These are phyloP conservation scores for Aspergillus tanneri DNA, from an alignment of 2,329 filamentous ascomycete genomes.

Conservation along the genomic window DNA sequence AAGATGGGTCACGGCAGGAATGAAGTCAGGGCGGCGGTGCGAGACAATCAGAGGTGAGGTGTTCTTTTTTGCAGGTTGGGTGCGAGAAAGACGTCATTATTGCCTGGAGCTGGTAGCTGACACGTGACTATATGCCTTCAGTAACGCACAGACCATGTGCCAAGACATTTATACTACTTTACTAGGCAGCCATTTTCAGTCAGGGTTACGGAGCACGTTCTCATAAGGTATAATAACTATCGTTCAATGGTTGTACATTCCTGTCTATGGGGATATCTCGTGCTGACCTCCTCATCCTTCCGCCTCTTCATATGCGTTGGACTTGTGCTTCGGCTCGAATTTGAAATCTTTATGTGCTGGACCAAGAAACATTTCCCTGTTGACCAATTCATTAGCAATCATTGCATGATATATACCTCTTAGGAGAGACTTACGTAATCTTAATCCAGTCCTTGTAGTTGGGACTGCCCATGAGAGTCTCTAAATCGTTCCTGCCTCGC, in stretches of 20 bases:
- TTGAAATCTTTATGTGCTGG: constrained; percentile 86
- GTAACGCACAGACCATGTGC: not conserved
- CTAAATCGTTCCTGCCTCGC: constrained; percentile 80
- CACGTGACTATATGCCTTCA: constrained; percentile 16
- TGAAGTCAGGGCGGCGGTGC: constrained; percentile 5
- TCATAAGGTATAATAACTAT: too few relatives aligned
- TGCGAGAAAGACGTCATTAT: constrained; percentile 37
- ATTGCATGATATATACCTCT: constrained; percentile 7
- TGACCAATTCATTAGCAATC: constrained; percentile 11
- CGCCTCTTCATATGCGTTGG: constrained; percentile 75
- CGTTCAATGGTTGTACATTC: too few relatives aligned
- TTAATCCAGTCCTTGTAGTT: constrained; percentile 99
- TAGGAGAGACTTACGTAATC: constrained; percentile 69
- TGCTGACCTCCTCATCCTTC: constrained; percentile 53
- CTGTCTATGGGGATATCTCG: too few relatives aligned
- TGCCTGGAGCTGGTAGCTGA: constrained; percentile 8
- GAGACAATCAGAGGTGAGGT: constrained; percentile 55
- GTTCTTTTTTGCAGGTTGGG: constrained; percentile 61
- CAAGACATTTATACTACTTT: not conserved
- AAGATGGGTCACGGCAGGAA: not conserved
- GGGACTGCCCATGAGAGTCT: constrained; percentile 85
- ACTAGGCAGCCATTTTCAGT: not conserved
- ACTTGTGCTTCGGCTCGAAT: constrained; percentile 97
- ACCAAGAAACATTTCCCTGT: constrained; percentile 94
- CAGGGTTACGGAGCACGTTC: too few relatives aligned